Conservation (phyloP, 257 asterid species). For the Solanum dulcamara region DNA sequence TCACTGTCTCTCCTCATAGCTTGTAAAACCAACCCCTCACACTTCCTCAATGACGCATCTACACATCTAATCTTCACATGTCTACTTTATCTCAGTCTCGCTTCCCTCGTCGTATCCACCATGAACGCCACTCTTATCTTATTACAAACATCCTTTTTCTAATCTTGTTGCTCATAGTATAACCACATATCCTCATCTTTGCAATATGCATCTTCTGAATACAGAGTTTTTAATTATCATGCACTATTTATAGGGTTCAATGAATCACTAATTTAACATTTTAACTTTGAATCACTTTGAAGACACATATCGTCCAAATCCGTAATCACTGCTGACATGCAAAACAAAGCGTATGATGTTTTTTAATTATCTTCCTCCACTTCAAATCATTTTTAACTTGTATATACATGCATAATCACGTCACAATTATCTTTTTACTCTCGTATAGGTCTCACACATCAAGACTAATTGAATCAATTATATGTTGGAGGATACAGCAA, state of each 20-base stretch:
- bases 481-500: too few relatives aligned
- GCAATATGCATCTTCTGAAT: neutral
- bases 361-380: neutral
- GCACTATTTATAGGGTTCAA: neutral
- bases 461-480: too few relatives aligned
- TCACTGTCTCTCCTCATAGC: neutral
- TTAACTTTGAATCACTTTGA: neutral
- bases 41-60: neutral
- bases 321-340: neutral
- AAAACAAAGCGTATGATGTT: too few relatives aligned
- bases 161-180: too few relatives aligned
- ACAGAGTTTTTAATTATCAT: rapidly evolving
- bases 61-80: neutral
- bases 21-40: neutral
- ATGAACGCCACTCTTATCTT: too few relatives aligned
- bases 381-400: neutral
- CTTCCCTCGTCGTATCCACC: neutral
- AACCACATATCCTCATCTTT: neutral
- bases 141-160: too few relatives aligned
- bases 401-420: too few relatives aligned
- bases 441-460: neutral
- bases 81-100: neutral
- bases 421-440: too few relatives aligned
- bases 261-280: neutral
- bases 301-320: neutral